A percentile compares a stretch with the other conserved stretches of the same genome.
Conservation (phyloP, 148 eudicot genomes). For the Drosera capensis region DNA sequence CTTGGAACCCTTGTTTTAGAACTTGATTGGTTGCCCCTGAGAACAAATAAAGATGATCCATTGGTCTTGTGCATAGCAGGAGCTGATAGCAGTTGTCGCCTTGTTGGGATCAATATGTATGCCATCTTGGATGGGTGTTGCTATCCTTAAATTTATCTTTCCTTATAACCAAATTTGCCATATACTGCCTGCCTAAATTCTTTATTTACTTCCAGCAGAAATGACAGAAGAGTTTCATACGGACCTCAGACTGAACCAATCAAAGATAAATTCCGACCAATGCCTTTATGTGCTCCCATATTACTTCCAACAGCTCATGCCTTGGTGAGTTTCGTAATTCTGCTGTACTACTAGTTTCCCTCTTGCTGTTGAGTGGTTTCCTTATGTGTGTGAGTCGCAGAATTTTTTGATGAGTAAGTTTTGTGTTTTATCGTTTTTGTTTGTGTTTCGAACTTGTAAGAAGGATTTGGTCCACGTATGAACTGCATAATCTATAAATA, state of each 20-base stretch:
- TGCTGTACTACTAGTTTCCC: constrained; percentile 1
- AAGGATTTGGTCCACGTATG: too few relatives aligned
- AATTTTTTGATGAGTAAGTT: too few relatives aligned
- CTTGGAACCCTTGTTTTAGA: constrained; percentile 96
- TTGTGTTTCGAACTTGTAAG: too few relatives aligned
- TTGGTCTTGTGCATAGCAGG: constrained; percentile 91
- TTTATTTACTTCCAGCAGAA: constrained; percentile 29
- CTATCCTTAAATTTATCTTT: background rate
- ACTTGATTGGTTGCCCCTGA: constrained; percentile 92
- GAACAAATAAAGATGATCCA: constrained; percentile 79
- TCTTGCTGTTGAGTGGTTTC: background rate
- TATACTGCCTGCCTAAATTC: constrained; percentile 2
- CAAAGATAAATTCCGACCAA: constrained; percentile 86
- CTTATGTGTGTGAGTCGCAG: background rate
- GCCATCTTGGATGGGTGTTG: constrained; percentile 19
- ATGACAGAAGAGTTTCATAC: constrained; percentile 44
- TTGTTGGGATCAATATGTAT: constrained; percentile 80
- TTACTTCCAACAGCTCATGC: constrained; percentile 95
- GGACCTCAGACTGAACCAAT: constrained; percentile 36
- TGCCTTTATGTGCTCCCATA: constrained; percentile 86
- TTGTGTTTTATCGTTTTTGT: too few relatives aligned
- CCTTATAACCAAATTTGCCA: background rate
- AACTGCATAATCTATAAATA: too few relatives aligned
- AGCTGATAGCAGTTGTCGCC: constrained; percentile 99
- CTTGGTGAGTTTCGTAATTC: constrained; percentile 29